Evolutionary conservation across 192 early-diverging fungal genomes (phyloP).

Genomic region (Umbelopsis sp.): DNA sequence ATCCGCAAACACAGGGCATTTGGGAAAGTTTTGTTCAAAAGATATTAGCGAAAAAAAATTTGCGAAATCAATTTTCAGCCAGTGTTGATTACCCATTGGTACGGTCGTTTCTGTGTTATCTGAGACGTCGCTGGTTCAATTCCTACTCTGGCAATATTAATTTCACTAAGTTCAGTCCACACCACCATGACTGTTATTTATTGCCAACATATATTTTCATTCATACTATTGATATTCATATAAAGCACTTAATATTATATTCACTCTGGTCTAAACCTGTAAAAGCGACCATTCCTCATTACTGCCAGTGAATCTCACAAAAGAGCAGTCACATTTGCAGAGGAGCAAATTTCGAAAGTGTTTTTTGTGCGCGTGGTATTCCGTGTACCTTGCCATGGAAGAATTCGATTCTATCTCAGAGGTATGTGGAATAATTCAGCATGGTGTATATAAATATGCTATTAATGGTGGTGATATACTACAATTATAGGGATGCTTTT

Average conservation of each 20-base stretch:
- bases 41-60: slow-evolving; percentile 2
- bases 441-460: neutral
- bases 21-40: neutral
- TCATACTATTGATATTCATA: too few species aligned
- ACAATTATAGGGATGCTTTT: slow-evolving; percentile 40
- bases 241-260: too few species aligned
- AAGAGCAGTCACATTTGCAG: too few species aligned
- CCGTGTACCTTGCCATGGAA: slow-evolving; percentile 23
- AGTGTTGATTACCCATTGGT: neutral
- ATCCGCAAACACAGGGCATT: slow-evolving; percentile 27
- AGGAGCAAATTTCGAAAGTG: too few species aligned
- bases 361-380: too few species aligned
- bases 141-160: neutral
- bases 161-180: too few species aligned
- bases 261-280: too few species aligned
- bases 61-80: neutral
- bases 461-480: too few species aligned
- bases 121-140: neutral
- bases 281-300: too few species aligned
- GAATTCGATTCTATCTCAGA: slow-evolving; percentile 52
- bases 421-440: slow-evolving; percentile 6
- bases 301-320: too few species aligned
- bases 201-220: too few species aligned
- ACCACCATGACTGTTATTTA: too few species aligned
- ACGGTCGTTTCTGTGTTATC: neutral